These are phyloP conservation scores for Paracamarosporium sp. DNA, from an alignment of 2,329 filamentous ascomycete genomes.

Conservation along the genomic window DNA sequence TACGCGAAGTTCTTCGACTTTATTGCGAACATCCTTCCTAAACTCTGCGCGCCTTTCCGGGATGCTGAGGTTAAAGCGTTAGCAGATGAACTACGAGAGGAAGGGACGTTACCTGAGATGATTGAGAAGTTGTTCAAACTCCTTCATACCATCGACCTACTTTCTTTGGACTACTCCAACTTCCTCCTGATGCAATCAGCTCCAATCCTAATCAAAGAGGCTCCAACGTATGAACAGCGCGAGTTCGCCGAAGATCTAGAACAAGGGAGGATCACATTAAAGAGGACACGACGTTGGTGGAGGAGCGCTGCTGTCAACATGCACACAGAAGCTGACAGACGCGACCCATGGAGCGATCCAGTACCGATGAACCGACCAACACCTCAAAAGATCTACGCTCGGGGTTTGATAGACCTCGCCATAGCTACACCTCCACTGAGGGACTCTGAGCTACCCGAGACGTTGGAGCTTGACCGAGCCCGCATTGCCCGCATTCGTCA, in stretches of 20 bases:
- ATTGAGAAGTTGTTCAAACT: constrained; percentile 79
- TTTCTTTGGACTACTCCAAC: constrained; percentile 83
- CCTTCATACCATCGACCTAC: constrained; percentile 76
- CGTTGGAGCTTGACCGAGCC: constrained; percentile 71
- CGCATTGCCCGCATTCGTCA: constrained; percentile 66
- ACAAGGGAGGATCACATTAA: constrained; percentile 60
- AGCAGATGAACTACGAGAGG: constrained; percentile 63
- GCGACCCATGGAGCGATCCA: constrained; percentile 71
- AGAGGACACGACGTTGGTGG: constrained; percentile 71
- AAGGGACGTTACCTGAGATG: constrained; percentile 64
- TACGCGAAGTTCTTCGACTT: constrained; percentile 82
- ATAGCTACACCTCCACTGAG: constrained; percentile 68
- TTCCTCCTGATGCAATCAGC: constrained; percentile 77
- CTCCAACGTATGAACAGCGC: constrained; percentile 76
- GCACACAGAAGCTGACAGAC: constrained; percentile 68
- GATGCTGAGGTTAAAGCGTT: constrained; percentile 77
- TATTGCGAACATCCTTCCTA: constrained; percentile 76
- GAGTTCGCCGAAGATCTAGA: constrained; percentile 72
- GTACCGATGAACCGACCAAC: constrained; percentile 64
- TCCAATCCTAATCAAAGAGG: constrained; percentile 73
- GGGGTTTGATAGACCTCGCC: constrained; percentile 77
- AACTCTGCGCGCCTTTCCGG: constrained; percentile 81
- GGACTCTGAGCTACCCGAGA: constrained; percentile 70
- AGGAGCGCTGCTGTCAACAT: constrained; percentile 68
- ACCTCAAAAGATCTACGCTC: constrained; percentile 74